phyloP scores from a whole-genome alignment of 345 rosid genomes.

The Microthlaspi erraticum region DNA sequence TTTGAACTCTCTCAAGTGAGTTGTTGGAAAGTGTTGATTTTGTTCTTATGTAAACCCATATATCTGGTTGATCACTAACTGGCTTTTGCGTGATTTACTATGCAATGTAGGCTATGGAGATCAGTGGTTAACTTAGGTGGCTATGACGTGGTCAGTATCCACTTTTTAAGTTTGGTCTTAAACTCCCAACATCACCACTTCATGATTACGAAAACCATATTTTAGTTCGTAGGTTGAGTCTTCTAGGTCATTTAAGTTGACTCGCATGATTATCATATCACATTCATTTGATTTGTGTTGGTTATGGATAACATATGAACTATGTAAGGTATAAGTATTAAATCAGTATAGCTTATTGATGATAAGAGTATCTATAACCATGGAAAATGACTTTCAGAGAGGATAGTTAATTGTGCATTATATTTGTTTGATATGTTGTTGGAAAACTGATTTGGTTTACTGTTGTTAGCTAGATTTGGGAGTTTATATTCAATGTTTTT shows the following conservation, averaged over 20 bases:
- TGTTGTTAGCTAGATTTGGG: not conserved
- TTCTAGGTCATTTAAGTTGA: conserved; percentile 20
- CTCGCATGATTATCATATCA: not conserved
- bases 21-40: conserved; percentile 33
- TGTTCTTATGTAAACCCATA: conserved; percentile 6
- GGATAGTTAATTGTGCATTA: conserved; percentile 3
- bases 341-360: conserved; percentile 1
- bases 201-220: conserved; percentile 26
- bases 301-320: conserved; percentile 24
- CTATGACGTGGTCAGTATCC: conserved; percentile 76
- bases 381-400: conserved; percentile 13
- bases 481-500: conserved; percentile 1
- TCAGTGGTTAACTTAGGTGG: conserved; percentile 82
- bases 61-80: conserved; percentile 27
- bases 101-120: conserved; percentile 76
- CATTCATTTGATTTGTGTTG: conserved; percentile 1
- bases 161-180: conserved; percentile 1
- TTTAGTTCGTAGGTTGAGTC: conserved; percentile 14
- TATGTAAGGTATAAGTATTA: conserved; percentile 10
- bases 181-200: conserved; percentile 24
- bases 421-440: conserved; percentile 28
- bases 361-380: conserved; percentile 12
- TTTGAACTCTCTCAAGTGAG: conserved; percentile 79
- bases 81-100: conserved; percentile 26
- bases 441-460: conserved; percentile 20